Percentiles rank a stretch among this genome's conserved stretches.
Conservation (phyloP, 2,329 filamentous ascomycete genomes). For the Calonectria pseudoturangicola region DNA sequence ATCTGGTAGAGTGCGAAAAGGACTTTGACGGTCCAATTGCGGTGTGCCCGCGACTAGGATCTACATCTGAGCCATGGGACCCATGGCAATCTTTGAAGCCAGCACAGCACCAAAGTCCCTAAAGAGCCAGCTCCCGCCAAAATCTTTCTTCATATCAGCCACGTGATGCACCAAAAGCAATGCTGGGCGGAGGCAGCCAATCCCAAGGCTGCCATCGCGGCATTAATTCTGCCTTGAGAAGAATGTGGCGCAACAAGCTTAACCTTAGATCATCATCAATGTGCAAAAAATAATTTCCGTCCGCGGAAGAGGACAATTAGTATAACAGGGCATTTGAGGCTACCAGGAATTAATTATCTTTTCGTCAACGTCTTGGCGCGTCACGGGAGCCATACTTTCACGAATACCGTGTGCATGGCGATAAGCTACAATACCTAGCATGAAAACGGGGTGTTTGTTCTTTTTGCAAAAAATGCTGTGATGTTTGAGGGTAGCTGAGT, state of each 20-base stretch:
- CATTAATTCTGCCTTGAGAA: slow-evolving; percentile 9
- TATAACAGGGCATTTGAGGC: no score
- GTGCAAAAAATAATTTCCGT: no score
- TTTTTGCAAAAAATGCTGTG: no score
- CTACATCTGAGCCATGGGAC: background rate
- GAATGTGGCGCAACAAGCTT: slow-evolving; percentile 7
- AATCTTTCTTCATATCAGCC: background rate
- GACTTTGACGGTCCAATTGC: background rate
- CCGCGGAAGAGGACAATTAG: no score
- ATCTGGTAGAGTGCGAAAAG: background rate
- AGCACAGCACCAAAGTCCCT: background rate
- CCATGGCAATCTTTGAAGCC: background rate
- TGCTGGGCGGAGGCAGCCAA: slow-evolving; percentile 4
- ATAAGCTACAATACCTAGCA: no score
- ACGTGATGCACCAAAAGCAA: background rate
- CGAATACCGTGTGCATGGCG: no score
- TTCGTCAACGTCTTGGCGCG: no score
- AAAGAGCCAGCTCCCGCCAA: no score
- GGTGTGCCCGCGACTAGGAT: background rate
- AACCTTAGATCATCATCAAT: background rate
- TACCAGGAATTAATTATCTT: no score
- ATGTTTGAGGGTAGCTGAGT: no score
- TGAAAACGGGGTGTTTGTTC: no score
- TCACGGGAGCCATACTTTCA: no score
- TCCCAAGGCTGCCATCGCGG: background rate